Base-by-base conservation (phyloP, 495 filamentous ascomycete genomes). In the Penicillium robsamsonii region DNA sequence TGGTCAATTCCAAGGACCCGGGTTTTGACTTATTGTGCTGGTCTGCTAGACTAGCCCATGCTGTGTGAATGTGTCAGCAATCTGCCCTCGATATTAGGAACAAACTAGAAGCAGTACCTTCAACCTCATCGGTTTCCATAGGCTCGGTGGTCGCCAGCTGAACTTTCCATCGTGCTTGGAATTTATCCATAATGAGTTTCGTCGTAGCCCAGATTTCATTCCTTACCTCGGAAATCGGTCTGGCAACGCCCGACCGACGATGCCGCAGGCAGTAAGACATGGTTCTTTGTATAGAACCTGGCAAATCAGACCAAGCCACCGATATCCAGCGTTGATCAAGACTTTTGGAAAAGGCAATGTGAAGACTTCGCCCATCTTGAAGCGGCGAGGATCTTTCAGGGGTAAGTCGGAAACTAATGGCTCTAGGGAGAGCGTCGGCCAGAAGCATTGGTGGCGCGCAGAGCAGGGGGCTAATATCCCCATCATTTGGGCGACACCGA, bases 281-380 rank as follows among this genome's bases (percentile, higher is more conserved):
- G 5, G 79, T 88, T 59, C 82, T 85, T 67, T 96, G 90, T 54
- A 89, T 80, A 40, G 76, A 82, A 0, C 94, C 95, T 24, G 77
- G 81, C 61, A 84, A 91, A 70, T 97, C 92, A 1, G 88, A 90
- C 95, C 95, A 99, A n/a, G 89, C 88, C 5, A 85, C 91, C 1
- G 87, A 87, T 44, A 97, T 70, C 95, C 95, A 99, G 17, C 88
- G 82, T 45, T 89, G 85, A 65, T 94, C 90, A 29, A 86, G 73
- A 65, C 89, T 93, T 57, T 86, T 84, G 0, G 88, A 87, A 66
- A 93, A 96, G 8, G 89, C 92, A 45, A 97, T 73, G 67, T 99
- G 95, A 11, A 99, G 81, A 57, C 86, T 87, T 12, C 82, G 85
- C 33, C 92, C 90, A 63, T 96, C 91, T 47, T 87, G 84, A n/a